Evolutionary conservation across 2,329 filamentous ascomycete species (phyloP).

Genomic region (Beauveria scarabaeidicola): DNA sequence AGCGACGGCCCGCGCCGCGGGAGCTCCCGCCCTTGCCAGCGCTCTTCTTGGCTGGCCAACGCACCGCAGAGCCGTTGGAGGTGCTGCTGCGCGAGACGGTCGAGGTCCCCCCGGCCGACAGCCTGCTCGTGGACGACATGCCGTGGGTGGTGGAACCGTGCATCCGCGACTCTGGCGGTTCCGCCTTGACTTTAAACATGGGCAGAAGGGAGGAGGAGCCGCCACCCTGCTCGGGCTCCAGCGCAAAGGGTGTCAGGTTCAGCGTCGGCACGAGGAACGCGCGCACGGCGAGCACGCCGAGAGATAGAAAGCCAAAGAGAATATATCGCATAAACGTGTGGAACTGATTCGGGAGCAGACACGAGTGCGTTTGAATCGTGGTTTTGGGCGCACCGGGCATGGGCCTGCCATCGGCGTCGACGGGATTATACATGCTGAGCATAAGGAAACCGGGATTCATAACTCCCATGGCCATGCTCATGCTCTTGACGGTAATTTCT

Average conservation of each 20-base stretch:
- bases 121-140: slow-evolving; percentile 10
- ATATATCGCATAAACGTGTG: slow-evolving; percentile 75
- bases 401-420: slow-evolving; percentile 52
- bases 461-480: slow-evolving; percentile 95
- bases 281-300: slow-evolving; percentile 42
- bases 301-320: slow-evolving; percentile 46
- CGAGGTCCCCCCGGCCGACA: slow-evolving; percentile 9
- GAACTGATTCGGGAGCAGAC: slow-evolving; percentile 81
- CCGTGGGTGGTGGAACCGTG: slow-evolving; percentile 21
- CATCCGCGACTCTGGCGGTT: slow-evolving; percentile 25
- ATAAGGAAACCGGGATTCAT: slow-evolving; percentile 79
- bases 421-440: slow-evolving; percentile 85
- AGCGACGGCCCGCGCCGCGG: slow-evolving; percentile 19
- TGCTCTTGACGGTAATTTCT: slow-evolving; percentile 92
- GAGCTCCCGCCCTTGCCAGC: slow-evolving; percentile 36
- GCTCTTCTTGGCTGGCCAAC: slow-evolving; percentile 20
- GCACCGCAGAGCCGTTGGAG: slow-evolving; percentile 17
- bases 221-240: slow-evolving; percentile 30
- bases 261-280: slow-evolving; percentile 50
- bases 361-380: slow-evolving; percentile 83
- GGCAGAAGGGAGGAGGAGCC: slow-evolving; percentile 28
- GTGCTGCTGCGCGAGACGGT: slow-evolving; percentile 18
- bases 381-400: slow-evolving; percentile 32
- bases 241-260: slow-evolving; percentile 44
- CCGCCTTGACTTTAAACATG: slow-evolving; percentile 45